These are phyloP conservation scores for Crithidia mellificae DNA, from an alignment of 208 protist genomes.

Conservation along the genomic window DNA sequence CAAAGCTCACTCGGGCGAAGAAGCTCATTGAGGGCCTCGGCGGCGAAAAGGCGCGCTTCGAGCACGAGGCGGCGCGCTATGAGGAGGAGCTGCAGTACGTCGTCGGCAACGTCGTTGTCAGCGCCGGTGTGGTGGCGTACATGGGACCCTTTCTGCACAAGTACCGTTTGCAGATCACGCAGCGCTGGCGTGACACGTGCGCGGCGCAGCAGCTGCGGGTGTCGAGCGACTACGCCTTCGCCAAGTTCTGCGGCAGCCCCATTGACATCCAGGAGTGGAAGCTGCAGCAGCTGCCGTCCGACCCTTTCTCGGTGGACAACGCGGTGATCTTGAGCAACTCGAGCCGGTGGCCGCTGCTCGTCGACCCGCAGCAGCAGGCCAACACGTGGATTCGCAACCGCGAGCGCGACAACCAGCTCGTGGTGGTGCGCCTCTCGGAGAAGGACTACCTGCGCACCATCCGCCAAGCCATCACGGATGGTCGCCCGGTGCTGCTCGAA, in stretches of 20 bases:
- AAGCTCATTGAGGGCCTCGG: conserved; percentile 95
- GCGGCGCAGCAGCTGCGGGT: conserved; percentile 70
- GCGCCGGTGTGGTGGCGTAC: conserved; percentile 95
- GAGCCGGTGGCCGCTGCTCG: conserved; percentile 91
- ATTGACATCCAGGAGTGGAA: conserved; percentile 94
- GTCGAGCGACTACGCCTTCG: conserved; percentile 84
- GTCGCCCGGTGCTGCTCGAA: conserved; percentile 95
- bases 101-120: conserved; percentile 95
- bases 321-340: conserved; percentile 93
- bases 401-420: conserved; percentile 84
- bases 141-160: conserved; percentile 94
- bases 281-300: conserved; percentile 91
- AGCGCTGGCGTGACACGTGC: conserved; percentile 79
- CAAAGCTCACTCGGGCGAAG: conserved; percentile 94
- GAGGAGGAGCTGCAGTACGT: conserved; percentile 85
- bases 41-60: conserved; percentile 94
- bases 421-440: conserved; percentile 84
- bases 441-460: conserved; percentile 84
- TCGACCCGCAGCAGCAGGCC: conserved; percentile 95
- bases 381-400: conserved; percentile 95
- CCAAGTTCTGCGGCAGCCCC: conserved; percentile 87
- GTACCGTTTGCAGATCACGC: conserved; percentile 84
- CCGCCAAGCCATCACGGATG: conserved; percentile 93
- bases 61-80: conserved; percentile 77
- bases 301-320: conserved; percentile 94